Evolutionary conservation across 345 rosid genomes (phyloP), one percentile per base, ranked within the genome.

Genomic region (Kandelia obovata): DNA sequence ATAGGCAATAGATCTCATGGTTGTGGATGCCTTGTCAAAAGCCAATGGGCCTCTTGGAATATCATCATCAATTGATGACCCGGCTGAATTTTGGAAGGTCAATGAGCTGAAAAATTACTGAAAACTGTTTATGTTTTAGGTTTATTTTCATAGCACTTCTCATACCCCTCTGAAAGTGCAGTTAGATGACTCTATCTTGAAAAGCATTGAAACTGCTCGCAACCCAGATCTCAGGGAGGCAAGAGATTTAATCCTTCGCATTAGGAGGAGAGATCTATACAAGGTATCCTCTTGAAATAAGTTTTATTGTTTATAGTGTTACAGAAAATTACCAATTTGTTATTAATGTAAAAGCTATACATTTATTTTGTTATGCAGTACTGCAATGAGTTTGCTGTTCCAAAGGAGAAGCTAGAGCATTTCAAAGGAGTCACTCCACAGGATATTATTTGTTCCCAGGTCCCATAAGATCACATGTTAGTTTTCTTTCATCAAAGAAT

Each of bases 391-490:
- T 80, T 74, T 20, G 47, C 80, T 62, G 83, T 82, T 68, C 86
- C 86, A 21, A 78, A 80, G 68, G 84, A 79, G 46, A 72, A 74
- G 61, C 68, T 71, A 27, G 80, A 80, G 69, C 73, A 82, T 71
- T 80, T 80, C 77, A 82, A 78, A 63, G 77, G 59, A 58, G 49
- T 82, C 76, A 82, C 86, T 31, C 72, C 88, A 0, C 74, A 78
- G 72, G 86, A 85, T 59, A 82, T 85, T 59, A 67, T 85, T 76
- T 85, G 86, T 70, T 85, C 83, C 37, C 84, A 85, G 86, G 88
- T 82, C 17, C 47, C 15, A 21, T 68, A 66, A 37, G 23, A 16
- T 49, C 34, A 53, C 62, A 6, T 58, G 15, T 57, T 58, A 55
- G 26, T 53, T 61, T 62, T 27, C 43, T 34, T 76, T 58, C 23